Conservation (phyloP, 2,329 filamentous ascomycete genomes). For the Phaeosphaeriaceae sp. region DNA sequence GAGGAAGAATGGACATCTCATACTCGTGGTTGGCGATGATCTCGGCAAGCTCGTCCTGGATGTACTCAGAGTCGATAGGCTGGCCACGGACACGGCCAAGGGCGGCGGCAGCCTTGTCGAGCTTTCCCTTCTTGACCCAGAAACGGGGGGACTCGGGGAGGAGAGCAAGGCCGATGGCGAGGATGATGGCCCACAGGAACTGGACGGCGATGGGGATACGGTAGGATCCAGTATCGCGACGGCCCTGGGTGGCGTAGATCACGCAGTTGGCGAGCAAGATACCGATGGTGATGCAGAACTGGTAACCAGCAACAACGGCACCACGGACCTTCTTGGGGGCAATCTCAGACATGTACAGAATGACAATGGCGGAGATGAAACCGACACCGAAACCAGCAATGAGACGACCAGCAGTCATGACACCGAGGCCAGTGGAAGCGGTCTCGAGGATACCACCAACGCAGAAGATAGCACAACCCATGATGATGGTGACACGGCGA, state of each 20-base stretch:
- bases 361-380: constrained; percentile 69
- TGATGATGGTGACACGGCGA: constrained; percentile 69
- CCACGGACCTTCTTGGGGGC: constrained; percentile 73
- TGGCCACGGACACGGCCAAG: constrained; percentile 78
- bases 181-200: constrained; percentile 81
- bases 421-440: constrained; percentile 64
- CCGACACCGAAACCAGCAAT: constrained; percentile 78
- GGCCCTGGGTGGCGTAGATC: constrained; percentile 74
- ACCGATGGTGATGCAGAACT: constrained; percentile 44
- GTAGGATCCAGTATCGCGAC: constrained; percentile 69
- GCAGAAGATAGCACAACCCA: constrained; percentile 67
- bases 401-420: constrained; percentile 75
- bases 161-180: constrained; percentile 73
- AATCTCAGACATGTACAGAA: constrained; percentile 82
- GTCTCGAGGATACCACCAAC: constrained; percentile 65
- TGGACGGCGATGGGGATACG: constrained; percentile 84
- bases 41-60: constrained; percentile 82
- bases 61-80: constrained; percentile 74
- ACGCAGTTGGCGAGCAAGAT: constrained; percentile 78
- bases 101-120: constrained; percentile 69
- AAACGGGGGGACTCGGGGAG: constrained; percentile 88
- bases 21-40: constrained; percentile 94
- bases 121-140: constrained; percentile 78
- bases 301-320: constrained; percentile 67
- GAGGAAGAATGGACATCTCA: constrained; percentile 66